Evolutionary conservation across 495 filamentous ascomycete species (phyloP).

Genomic region (Hypomontagnella monticulosa): DNA sequence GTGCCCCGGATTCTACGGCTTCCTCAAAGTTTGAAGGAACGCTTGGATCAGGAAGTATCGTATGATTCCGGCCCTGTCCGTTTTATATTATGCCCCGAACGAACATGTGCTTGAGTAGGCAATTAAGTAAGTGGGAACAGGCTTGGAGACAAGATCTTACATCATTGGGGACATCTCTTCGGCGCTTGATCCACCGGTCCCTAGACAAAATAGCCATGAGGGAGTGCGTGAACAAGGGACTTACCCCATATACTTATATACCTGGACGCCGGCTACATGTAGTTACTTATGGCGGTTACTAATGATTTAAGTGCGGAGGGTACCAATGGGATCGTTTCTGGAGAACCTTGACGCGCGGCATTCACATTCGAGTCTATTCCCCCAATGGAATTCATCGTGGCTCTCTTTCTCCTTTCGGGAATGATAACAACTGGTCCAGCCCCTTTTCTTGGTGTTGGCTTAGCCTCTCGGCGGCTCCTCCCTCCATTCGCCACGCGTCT

Average conservation of each 20-base stretch:
- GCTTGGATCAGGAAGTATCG: constrained; percentile 16
- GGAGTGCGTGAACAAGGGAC: background rate
- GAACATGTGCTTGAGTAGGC: constrained; percentile 1
- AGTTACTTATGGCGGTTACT: constrained; percentile 22
- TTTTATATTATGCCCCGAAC: constrained; percentile 1
- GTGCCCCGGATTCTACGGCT: background rate
- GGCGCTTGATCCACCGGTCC: background rate
- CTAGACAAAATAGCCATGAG: background rate
- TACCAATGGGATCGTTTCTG: constrained; percentile 28
- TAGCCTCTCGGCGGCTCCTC: constrained; percentile 15
- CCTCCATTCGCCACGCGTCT: constrained; percentile 25
- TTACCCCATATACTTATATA: constrained; percentile 29
- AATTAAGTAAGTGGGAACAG: background rate
- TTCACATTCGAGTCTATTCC: constrained; percentile 17
- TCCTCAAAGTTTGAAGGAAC: constrained; percentile 9
- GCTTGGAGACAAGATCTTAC: background rate
- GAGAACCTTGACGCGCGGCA: constrained; percentile 24
- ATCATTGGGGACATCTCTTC: background rate
- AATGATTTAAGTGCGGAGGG: constrained; percentile 9
- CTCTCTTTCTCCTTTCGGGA: constrained; percentile 21
- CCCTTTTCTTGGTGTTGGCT: constrained; percentile 18
- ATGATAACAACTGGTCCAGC: constrained; percentile 11
- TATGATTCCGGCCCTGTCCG: constrained; percentile 22
- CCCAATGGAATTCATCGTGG: constrained; percentile 25
- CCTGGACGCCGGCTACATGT: constrained; percentile 7